These are phyloP conservation scores for Zygosaccharomyces pseudobailii DNA, from an alignment of 1,139 yeast genomes.

Conservation along the genomic window DNA sequence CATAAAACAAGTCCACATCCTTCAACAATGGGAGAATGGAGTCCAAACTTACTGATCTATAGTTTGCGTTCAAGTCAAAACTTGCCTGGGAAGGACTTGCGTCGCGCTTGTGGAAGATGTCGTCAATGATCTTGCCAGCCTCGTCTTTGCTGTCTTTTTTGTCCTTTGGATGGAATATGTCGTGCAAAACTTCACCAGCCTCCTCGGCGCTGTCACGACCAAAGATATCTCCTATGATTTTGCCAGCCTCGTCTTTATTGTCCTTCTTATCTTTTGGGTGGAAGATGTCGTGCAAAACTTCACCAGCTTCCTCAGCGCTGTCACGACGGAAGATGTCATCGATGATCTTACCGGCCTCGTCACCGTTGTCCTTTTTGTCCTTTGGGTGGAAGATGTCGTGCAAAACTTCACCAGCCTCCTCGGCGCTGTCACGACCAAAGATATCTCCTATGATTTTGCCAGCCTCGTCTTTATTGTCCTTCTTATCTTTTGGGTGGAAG, in stretches of 20 bases:
- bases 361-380: background rate
- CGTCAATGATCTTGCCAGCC: background rate
- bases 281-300: background rate
- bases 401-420: too few relatives aligned
- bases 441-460: too few relatives aligned
- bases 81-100: conserved; percentile 1
- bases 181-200: background rate
- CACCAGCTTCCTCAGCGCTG: background rate
- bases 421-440: too few relatives aligned
- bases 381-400: background rate
- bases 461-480: too few relatives aligned
- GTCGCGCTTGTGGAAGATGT: conserved; percentile 1
- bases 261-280: background rate
- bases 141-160: background rate
- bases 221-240: background rate
- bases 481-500: too few relatives aligned
- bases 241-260: background rate
- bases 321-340: background rate
- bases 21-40: conserved; percentile 20
- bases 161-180: background rate
- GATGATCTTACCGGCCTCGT: background rate
- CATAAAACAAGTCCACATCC: conserved; percentile 21
- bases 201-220: background rate
- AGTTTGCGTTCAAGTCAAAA: background rate
- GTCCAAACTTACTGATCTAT: conserved; percentile 13